Evolutionary conservation across 768 basidiomycete genomes (phyloP).

Genomic region (Russula lepida): DNA sequence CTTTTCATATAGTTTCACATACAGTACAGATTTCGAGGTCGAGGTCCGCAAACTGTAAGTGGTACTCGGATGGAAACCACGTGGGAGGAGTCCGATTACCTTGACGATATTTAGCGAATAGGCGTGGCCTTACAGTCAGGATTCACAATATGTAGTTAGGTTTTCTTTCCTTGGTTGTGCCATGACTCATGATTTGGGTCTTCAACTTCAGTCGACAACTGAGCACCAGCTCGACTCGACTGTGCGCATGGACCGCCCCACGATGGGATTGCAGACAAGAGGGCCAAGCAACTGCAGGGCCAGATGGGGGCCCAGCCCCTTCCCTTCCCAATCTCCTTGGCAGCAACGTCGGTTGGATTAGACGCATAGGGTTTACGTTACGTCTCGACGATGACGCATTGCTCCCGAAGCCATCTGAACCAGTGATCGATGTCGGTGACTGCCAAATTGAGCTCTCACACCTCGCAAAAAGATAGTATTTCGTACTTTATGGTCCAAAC

Average conservation of each 20-base stretch:
- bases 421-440: slow-evolving; percentile 1
- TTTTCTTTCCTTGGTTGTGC: not conserved
- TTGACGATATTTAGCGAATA: slow-evolving; percentile 1
- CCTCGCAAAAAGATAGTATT: not conserved
- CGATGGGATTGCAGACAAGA: not conserved
- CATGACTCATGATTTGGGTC: not conserved
- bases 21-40: too few species aligned
- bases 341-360: not conserved
- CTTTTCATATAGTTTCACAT: too few species aligned
- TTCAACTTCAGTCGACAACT: not conserved
- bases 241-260: not conserved
- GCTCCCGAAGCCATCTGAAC: not conserved
- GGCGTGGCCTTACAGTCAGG: not conserved
- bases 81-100: not conserved
- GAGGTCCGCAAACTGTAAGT: too few species aligned
- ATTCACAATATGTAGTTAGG: not conserved
- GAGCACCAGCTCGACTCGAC: not conserved
- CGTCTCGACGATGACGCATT: not conserved
- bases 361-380: not conserved
- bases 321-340: slow-evolving; percentile 1
- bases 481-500: not conserved
- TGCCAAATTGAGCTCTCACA: not conserved
- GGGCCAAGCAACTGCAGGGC: not conserved
- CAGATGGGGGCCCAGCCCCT: not conserved
- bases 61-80: not conserved